These are phyloP conservation scores for Trichomonascaceae sp. DNA, from an alignment of 1,139 yeast genomes.

Conservation along the genomic window DNA sequence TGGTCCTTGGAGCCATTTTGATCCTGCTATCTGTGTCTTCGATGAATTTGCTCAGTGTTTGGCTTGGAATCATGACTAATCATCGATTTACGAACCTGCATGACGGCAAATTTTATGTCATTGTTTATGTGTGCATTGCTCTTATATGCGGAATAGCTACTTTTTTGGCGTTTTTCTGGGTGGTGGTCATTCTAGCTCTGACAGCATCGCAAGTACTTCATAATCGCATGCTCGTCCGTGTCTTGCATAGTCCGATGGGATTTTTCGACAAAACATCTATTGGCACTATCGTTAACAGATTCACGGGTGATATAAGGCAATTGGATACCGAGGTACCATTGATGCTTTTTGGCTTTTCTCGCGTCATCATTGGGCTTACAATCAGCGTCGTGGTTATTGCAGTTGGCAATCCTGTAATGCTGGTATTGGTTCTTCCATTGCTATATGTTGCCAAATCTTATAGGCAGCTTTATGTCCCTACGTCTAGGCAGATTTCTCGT, in stretches of 20 bases:
- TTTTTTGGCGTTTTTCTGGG: constrained; percentile 45
- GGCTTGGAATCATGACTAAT: neutral
- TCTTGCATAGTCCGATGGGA: constrained; percentile 72
- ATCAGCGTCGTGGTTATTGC: constrained; percentile 69
- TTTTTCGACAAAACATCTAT: constrained; percentile 63
- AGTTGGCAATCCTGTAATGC: constrained; percentile 68
- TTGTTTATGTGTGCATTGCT: constrained; percentile 67
- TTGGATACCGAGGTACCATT: constrained; percentile 61
- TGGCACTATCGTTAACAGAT: constrained; percentile 65
- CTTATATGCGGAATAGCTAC: constrained; percentile 50
- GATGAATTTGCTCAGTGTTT: constrained; percentile 35
- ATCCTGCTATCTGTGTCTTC: neutral
- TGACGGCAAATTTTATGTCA: constrained; percentile 56
- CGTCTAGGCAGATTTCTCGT: constrained; percentile 85
- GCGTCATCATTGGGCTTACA: constrained; percentile 57
- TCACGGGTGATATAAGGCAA: constrained; percentile 79
- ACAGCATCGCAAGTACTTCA: constrained; percentile 75
- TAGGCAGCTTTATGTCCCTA: constrained; percentile 58
- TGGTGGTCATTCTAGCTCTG: constrained; percentile 65
- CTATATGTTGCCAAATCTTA: constrained; percentile 51
- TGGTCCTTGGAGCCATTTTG: neutral
- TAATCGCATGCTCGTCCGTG: constrained; percentile 51
- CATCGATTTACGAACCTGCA: constrained; percentile 19
- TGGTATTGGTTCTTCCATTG: constrained; percentile 44
- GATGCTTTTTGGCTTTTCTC: constrained; percentile 45